Evolutionary conservation across 176 grass and related monocot species (phyloP).

Genomic region (Rhynchospora pubera): DNA sequence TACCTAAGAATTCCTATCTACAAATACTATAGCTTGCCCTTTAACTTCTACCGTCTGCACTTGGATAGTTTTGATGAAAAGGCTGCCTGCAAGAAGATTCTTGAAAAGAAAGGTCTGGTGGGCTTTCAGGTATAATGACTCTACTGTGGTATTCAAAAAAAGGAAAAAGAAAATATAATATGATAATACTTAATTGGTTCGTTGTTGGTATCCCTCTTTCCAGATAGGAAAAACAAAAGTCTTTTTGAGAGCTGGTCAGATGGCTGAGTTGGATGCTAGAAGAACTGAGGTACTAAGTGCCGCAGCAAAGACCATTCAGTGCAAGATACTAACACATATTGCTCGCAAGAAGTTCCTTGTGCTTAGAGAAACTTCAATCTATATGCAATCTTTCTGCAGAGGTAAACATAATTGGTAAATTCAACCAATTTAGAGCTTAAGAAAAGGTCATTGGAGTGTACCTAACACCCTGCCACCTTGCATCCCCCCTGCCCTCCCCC

Average conservation of each 20-base stretch:
- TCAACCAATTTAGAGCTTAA: background rate
- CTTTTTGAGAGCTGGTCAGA: conserved; percentile 98
- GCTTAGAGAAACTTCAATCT: conserved; percentile 68
- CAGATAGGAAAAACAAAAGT: conserved; percentile 99
- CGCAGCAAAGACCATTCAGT: conserved; percentile 88
- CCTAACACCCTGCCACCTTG: background rate
- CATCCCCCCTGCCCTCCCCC: too few species aligned
- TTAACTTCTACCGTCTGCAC: conserved; percentile 15
- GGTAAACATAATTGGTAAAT: conserved; percentile 29
- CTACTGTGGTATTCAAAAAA: background rate
- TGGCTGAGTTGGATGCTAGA: conserved; percentile 95
- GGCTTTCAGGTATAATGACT: conserved; percentile 79
- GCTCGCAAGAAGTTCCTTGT: conserved; percentile 78
- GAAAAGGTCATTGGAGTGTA: background rate
- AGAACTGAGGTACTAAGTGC: conserved; percentile 90
- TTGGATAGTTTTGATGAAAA: conserved; percentile 83
- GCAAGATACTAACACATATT: conserved; percentile 87
- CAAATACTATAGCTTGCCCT: conserved; percentile 7
- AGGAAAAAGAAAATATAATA: background rate
- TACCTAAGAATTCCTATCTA: conserved; percentile 11
- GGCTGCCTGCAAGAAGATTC: conserved; percentile 74
- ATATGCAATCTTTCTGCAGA: conserved; percentile 91
- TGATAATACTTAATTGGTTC: background rate
- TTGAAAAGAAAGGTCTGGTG: conserved; percentile 81
- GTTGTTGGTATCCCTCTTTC: conserved; percentile 19